Evolutionary conservation across 106 monocot genomes (phyloP), one percentile per base, ranked within the genome.

Genomic region (Phalaenopsis aphrodite): DNA sequence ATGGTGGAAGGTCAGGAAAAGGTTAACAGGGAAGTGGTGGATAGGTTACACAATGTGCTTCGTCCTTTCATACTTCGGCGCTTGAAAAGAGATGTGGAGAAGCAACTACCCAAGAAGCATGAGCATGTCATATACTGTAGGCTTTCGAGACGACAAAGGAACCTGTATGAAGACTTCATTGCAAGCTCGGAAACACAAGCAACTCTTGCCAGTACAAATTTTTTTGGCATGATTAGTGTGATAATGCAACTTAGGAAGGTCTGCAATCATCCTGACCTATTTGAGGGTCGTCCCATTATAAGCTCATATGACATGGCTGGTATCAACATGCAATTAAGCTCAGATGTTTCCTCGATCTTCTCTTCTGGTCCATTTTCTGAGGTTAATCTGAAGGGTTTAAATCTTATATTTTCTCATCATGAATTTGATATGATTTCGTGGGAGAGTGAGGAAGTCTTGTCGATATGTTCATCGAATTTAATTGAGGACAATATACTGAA

Each of bases 241-340:
- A 99, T 99, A 78, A 99, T 99, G 99, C 99, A 99, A 81, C 93
- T 99, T 80, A 87, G 99, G 55, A 99, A 99, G 83, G 99, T 99
- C 41, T 99, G 99, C 84, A 99, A 99, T 81, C 99, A 99, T 93
- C 99, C 99, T 46, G 99, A 99, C 88, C 91, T 99, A 66, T 99
- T 99, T 90, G 99, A 99, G 84, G 99, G 99, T 8, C 88, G 99
- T 72, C 93, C 99, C 46, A 99, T 99, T 46, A 82, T 94, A 77
- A 99, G 99, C 80, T 95, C 99, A 72, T 95, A 88, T 82, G 99
- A 99, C 77, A 93, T 99, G 94, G 75, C 80, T 75, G 91, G 95
- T 75, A 91, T 99, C 41, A 85, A 90, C 82, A 84, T 91, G 87
- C 94, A 95, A 37, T 41, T 99, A 85, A 92, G 91, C 82, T 91